Conservation (phyloP, 2,329 filamentous ascomycete genomes). For the Fusarium clavum region DNA sequence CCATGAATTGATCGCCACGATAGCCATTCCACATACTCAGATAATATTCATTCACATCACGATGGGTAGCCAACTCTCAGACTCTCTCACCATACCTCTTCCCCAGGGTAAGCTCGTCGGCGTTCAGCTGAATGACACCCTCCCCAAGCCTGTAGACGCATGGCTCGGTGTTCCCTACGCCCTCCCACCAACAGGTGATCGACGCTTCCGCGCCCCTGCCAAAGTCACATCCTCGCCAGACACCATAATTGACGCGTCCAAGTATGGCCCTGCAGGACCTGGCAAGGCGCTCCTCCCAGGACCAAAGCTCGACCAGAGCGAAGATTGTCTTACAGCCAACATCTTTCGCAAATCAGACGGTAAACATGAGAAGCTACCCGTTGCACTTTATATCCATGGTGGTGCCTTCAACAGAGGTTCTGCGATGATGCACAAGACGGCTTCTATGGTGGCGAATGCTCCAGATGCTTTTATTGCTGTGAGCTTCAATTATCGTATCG, state of each 20-base stretch:
- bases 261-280: slow-evolving; percentile 52
- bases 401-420: slow-evolving; percentile 56
- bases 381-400: slow-evolving; percentile 70
- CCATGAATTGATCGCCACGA: not conserved
- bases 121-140: slow-evolving; percentile 25
- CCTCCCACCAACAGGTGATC: slow-evolving; percentile 58
- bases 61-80: slow-evolving; percentile 30
- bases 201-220: slow-evolving; percentile 56
- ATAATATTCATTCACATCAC: slow-evolving; percentile 1
- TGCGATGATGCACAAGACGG: slow-evolving; percentile 68
- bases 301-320: slow-evolving; percentile 51
- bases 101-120: slow-evolving; percentile 42
- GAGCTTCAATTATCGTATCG: slow-evolving; percentile 64
- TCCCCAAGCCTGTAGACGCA: slow-evolving; percentile 49
- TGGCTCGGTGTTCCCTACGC: slow-evolving; percentile 65
- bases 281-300: slow-evolving; percentile 41
- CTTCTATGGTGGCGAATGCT: slow-evolving; percentile 69
- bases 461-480: slow-evolving; percentile 61
- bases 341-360: slow-evolving; percentile 57
- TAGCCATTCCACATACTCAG: not conserved
- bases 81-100: slow-evolving; percentile 26
- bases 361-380: slow-evolving; percentile 50
- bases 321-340: slow-evolving; percentile 67
- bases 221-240: slow-evolving; percentile 45
- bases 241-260: slow-evolving; percentile 49